These are phyloP conservation scores for Chytriomyces sp. DNA, from an alignment of 192 early-diverging fungal species.

Conservation along the genomic window DNA sequence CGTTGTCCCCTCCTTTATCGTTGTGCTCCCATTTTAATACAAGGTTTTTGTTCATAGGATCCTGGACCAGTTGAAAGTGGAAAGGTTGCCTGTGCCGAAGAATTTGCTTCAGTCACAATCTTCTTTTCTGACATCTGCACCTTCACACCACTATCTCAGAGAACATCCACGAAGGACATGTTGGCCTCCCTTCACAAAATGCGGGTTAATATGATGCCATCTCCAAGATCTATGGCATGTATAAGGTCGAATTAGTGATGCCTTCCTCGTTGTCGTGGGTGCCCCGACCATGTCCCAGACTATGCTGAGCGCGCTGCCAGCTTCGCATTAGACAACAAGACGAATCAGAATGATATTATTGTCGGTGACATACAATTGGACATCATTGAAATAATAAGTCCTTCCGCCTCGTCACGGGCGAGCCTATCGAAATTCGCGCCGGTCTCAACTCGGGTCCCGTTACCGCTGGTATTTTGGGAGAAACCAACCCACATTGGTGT, in stretches of 20 bases:
- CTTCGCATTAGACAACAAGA: conserved; percentile 25
- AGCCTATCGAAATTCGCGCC: conserved; percentile 46
- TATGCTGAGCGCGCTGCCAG: conserved; percentile 37
- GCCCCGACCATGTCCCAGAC: conserved; percentile 29
- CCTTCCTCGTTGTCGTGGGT: conserved; percentile 33
- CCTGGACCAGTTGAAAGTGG: conserved; percentile 46
- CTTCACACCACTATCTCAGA: conserved; percentile 40
- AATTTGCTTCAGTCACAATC: conserved; percentile 40
- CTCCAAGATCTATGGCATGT: conserved; percentile 41
- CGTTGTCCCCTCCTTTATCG: neutral
- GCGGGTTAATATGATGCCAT: conserved; percentile 49
- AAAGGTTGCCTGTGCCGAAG: conserved; percentile 41
- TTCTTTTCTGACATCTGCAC: conserved; percentile 50
- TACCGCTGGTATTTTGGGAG: conserved; percentile 48
- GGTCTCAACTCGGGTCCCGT: conserved; percentile 51
- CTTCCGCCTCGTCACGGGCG: conserved; percentile 44
- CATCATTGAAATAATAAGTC: conserved; percentile 42
- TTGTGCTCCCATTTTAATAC: neutral
- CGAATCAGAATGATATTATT: conserved; percentile 1
- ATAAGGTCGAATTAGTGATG: conserved; percentile 55
- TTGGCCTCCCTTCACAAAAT: conserved; percentile 45
- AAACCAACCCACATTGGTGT: conserved; percentile 48
- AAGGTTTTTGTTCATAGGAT: conserved; percentile 8
- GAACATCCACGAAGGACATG: conserved; percentile 49
- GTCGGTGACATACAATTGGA: conserved; percentile 3